phyloP scores from a whole-genome alignment of 352 stramenopile genomes.

The Phytophthora litchii region DNA sequence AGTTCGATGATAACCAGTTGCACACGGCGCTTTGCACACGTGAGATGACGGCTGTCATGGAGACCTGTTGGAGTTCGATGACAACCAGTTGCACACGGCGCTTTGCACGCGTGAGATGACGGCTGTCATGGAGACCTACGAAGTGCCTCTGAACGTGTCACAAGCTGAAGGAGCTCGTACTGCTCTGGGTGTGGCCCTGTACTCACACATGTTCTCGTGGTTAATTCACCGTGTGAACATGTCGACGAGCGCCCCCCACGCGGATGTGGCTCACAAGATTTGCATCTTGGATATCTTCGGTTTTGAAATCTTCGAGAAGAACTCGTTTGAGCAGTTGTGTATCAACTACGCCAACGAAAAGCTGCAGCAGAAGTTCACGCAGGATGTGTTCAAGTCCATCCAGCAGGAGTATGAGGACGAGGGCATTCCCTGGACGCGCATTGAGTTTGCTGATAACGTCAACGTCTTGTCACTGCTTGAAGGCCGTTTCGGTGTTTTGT shows the following conservation, averaged over 20 bases:
- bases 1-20: slow-evolving; percentile 68
- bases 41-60: slow-evolving; percentile 80
- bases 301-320: slow-evolving; percentile 97
- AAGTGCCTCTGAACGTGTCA: slow-evolving; percentile 84
- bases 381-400: slow-evolving; percentile 95
- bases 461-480: slow-evolving; percentile 92
- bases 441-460: slow-evolving; percentile 93
- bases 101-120: slow-evolving; percentile 85
- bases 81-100: slow-evolving; percentile 68
- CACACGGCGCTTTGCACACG: slow-evolving; percentile 75
- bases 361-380: slow-evolving; percentile 93
- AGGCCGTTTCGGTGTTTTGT: slow-evolving; percentile 87
- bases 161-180: slow-evolving; percentile 82
- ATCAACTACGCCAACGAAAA: slow-evolving; percentile 98
- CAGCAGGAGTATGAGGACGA: slow-evolving; percentile 97
- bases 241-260: slow-evolving; percentile 65
- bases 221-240: slow-evolving; percentile 91
- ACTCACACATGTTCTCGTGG: slow-evolving; percentile 97
- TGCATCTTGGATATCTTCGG: slow-evolving; percentile 98
- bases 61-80: slow-evolving; percentile 78
- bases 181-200: slow-evolving; percentile 85
- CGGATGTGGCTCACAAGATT: slow-evolving; percentile 72
- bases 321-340: slow-evolving; percentile 96
- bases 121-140: slow-evolving; percentile 80
- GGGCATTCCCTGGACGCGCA: slow-evolving; percentile 91